Base-by-base conservation (phyloP, 768 basidiomycete species). In the Xerocomellus intermedius region DNA sequence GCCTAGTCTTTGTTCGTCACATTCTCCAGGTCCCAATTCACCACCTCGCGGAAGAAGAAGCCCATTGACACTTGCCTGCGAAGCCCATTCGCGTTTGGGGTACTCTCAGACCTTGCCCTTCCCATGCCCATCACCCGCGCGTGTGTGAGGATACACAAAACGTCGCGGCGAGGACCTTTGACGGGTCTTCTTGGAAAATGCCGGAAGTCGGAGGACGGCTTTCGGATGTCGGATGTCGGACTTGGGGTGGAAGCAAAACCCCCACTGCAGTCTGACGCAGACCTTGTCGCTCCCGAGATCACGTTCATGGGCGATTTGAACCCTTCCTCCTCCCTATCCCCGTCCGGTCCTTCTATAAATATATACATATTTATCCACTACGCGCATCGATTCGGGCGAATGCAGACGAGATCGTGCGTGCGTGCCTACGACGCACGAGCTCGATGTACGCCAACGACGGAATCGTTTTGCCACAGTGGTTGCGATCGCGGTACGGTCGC, bases 401-500 rank as follows among this genome's bases (percentile, higher is more conserved):
- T 28, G 33, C 30, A 46, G 21, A 53, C 50, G 39, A 58, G 56
- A 64, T 65, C 58, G 39, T n/a, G 26, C 33, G 14, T 32, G 48
- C 21, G 32, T 33, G 41, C 16, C 35, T 8, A 24, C 48, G 43
- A 39, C 42, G 36, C n/a, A 33, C 41, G 21, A 35, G 30, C 42
- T 47, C 59, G 59, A 59, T 38, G 50, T 24, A 36, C 52, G 37
- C 28, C 37, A 33, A 48, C 39, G 57, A 56, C 49, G 54, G 63
- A 50, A 52, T 56, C 59, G 32, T 30, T 32, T 57, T 47, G 38
- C 56, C 59, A 54, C 53, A 46, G 55, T n/a, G n/a, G 36, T 24
- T 58, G 55, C 50, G 61, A 67, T 67, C 66, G 66, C 66, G 66
- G 54, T 60, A 37, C 52, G 45, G 61, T 66, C 67, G 66, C 66